Evolutionary conservation across 2,329 filamentous ascomycete genomes (phyloP), one percentile per base, ranked within the genome.

Genomic region (Penicillium oxalicum): DNA sequence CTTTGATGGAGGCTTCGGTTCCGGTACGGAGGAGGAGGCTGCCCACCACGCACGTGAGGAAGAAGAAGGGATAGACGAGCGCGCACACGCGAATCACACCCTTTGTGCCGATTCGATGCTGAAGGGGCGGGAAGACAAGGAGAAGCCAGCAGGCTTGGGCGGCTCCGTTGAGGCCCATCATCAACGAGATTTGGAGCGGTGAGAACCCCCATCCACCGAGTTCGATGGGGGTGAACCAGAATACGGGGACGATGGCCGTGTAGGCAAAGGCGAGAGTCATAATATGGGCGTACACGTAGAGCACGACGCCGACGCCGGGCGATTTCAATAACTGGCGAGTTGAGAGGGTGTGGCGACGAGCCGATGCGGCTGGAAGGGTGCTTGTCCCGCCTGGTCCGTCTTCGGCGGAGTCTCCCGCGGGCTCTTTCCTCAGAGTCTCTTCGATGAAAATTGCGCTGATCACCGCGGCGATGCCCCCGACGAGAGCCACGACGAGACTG

Each of bases 141-240:
- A 91, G 73, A 2, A 89, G 77, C 86, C 87, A 91, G 5, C 79
- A 49, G 1, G 85, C 81, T 65, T 91, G 88, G 4, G 80, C 75
- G 12, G 79, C 69, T 9, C 88, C 88, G 24, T 76, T 78, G 1
- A 83, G 49, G 1, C 76, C 80, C 70, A 91, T 78, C 68, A 84
- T 79, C 2, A 82, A 57, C 1, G 84, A 83, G 53, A 90, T 91
- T 45, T 80, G 76, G 4, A 78, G 62, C 0, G 84, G 72, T 0
- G 74, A 68, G 64, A 90, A 84, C 2, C 76, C 79, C 41, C 83
- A 77, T 0, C 88, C 88, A 32, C 87, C 87, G 0, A 84, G 74
- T 0, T 62, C 5, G 5, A 85, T 58, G 2, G 76, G 64, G 26
- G 72, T 58, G 9, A 73, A 51, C 58, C 65, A 69, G 38, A 75